Conservation (phyloP, 352 stramenopile species). For the Thalassiosira hispida region DNA sequence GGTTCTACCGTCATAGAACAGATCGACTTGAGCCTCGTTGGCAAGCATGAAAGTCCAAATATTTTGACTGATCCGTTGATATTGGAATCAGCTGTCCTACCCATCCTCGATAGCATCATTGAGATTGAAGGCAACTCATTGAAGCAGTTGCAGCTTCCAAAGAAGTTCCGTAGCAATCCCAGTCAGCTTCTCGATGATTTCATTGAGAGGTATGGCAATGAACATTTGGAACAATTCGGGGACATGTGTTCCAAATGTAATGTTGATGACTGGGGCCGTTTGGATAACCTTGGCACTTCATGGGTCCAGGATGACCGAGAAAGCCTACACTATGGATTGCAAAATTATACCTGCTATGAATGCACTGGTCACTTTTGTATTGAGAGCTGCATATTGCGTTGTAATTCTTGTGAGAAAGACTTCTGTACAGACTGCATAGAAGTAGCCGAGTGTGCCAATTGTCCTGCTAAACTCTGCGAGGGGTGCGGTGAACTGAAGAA, state of each 20-base stretch:
- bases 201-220: too few relatives aligned
- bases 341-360: slow-evolving; percentile 18
- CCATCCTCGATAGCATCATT: slow-evolving; percentile 27
- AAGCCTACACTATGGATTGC: slow-evolving; percentile 4
- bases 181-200: slow-evolving; percentile 2
- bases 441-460: too few relatives aligned
- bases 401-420: too few relatives aligned
- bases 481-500: too few relatives aligned
- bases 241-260: too few relatives aligned
- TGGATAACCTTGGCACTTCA: too few relatives aligned
- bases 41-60: neutral
- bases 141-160: slow-evolving; percentile 10
- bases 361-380: slow-evolving; percentile 17
- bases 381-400: too few relatives aligned
- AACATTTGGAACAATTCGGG: too few relatives aligned
- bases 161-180: neutral
- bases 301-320: too few relatives aligned
- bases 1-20: slow-evolving; percentile 29
- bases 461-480: too few relatives aligned
- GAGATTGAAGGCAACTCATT: neutral
- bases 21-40: slow-evolving; percentile 41
- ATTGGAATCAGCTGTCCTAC: neutral
- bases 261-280: too few relatives aligned
- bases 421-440: too few relatives aligned
- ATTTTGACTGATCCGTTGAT: neutral